These are phyloP conservation scores for Sporisorium sorghi DNA, from an alignment of 1,284 basidiomycete species.

Conservation along the genomic window DNA sequence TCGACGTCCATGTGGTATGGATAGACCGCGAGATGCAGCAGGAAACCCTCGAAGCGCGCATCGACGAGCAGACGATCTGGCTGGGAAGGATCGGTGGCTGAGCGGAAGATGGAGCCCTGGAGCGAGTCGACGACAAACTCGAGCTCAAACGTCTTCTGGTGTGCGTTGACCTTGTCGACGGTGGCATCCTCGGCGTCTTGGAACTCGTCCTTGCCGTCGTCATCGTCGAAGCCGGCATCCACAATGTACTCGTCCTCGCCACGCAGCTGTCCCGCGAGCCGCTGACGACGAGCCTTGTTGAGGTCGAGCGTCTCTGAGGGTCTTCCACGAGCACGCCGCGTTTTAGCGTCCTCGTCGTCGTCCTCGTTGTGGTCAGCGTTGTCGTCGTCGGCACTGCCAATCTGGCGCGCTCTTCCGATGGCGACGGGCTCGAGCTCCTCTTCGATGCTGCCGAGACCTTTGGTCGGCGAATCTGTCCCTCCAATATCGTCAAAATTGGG, in stretches of 20 bases:
- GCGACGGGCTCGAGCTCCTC: conserved; percentile 43
- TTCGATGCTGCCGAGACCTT: conserved; percentile 39
- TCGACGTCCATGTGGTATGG: conserved; percentile 83
- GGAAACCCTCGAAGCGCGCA: conserved; percentile 83
- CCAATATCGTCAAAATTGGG: conserved; percentile 80
- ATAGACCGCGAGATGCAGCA: conserved; percentile 58
- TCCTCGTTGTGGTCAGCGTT: conserved; percentile 22
- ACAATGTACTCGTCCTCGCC: conserved; percentile 61
- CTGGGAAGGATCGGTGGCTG: conserved; percentile 72
- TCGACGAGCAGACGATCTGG: conserved; percentile 82
- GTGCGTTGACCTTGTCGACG: conserved; percentile 70
- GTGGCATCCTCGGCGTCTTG: conserved; percentile 63
- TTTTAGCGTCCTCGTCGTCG: conserved; percentile 11
- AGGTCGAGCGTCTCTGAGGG: conserved; percentile 53
- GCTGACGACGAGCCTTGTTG: conserved; percentile 54
- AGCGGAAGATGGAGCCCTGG: conserved; percentile 84
- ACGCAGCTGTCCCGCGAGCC: conserved; percentile 60
- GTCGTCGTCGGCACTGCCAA: conserved; percentile 9
- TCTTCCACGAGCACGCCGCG: conserved; percentile 28
- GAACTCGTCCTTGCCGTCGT: conserved; percentile 60
- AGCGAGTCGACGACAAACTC: conserved; percentile 89
- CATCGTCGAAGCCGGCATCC: conserved; percentile 55
- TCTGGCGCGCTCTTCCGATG: conserved; percentile 17
- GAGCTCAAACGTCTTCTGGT: conserved; percentile 88
- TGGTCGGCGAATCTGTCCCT: conserved; percentile 19